Percentiles rank a stretch among this genome's conserved stretches.
These are phyloP conservation scores for Fraxinus dipetala DNA, from an alignment of 305 asterid species.

Conservation along the genomic window DNA sequence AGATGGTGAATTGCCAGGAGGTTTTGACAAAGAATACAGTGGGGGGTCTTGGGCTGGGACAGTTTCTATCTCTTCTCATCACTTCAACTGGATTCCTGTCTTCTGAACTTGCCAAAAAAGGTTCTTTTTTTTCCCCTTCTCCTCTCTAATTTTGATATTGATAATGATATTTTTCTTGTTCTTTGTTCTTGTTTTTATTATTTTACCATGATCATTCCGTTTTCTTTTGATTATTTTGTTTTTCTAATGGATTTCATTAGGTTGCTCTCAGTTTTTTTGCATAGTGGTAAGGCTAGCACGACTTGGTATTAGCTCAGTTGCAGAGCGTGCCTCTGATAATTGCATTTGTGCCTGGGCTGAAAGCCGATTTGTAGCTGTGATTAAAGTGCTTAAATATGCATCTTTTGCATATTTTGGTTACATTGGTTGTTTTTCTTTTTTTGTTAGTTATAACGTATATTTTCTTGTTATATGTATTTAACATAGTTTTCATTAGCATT, in stretches of 20 bases:
- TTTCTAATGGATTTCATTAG: neutral
- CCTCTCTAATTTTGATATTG: neutral
- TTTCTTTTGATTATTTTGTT: neutral
- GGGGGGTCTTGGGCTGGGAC: conserved; percentile 73
- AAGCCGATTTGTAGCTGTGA: neutral
- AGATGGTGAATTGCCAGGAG: conserved; percentile 42
- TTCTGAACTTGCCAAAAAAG: conserved; percentile 81
- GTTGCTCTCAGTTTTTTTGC: neutral
- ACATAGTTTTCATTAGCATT: neutral
- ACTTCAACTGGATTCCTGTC: conserved; percentile 93
- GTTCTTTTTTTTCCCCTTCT: conserved; percentile 21
- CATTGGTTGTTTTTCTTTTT: neutral
- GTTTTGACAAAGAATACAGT: conserved; percentile 53
- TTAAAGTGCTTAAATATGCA: neutral
- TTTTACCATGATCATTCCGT: conserved; percentile 8
- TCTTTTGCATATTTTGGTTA: neutral
- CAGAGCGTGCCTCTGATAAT: neutral
- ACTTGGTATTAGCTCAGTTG: neutral
- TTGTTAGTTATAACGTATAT: neutral
- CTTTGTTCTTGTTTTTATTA: neutral
- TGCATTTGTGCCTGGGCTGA: neutral
- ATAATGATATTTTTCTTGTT: conserved; percentile 5
- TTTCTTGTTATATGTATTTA: neutral
- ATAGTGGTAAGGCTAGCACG: neutral
- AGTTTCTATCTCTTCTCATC: conserved; percentile 69